phyloP scores from a whole-genome alignment of 495 filamentous ascomycete genomes.

The Penicillium bialowiezense region DNA sequence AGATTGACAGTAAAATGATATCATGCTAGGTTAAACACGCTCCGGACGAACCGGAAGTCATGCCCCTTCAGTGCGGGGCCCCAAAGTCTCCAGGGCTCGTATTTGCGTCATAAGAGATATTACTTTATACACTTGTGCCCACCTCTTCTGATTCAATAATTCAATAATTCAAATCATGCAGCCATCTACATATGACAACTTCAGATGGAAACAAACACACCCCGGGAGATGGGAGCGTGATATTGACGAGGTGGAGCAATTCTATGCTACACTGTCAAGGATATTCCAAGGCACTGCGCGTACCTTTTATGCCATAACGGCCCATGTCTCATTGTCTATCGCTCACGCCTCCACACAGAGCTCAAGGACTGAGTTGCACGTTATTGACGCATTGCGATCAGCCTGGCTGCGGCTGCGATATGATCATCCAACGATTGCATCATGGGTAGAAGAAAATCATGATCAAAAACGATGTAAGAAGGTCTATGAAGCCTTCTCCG shows the following conservation, averaged over 20 bases:
- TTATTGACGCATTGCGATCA: slow-evolving; percentile 29
- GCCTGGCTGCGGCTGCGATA: slow-evolving; percentile 43
- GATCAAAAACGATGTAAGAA: slow-evolving; percentile 32
- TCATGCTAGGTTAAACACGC: too few relatives aligned
- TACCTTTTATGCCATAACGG: slow-evolving; percentile 39
- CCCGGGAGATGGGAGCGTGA: slow-evolving; percentile 36
- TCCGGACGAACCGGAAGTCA: too few relatives aligned
- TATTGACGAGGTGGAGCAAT: slow-evolving; percentile 43
- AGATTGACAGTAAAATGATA: too few relatives aligned
- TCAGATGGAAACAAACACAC: slow-evolving; percentile 5
- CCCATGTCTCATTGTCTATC: slow-evolving; percentile 21
- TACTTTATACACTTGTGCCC: too few relatives aligned
- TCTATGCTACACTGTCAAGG: slow-evolving; percentile 36
- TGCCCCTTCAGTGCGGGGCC: too few relatives aligned
- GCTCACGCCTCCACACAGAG: background rate
- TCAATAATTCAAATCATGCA: slow-evolving; percentile 45
- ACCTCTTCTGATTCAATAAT: too few relatives aligned
- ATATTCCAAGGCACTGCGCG: slow-evolving; percentile 35
- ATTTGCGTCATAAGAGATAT: too few relatives aligned
- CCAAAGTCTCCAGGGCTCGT: too few relatives aligned
- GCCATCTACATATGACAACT: background rate
- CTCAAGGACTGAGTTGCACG: background rate
- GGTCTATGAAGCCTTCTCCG: slow-evolving; percentile 27
- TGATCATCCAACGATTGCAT: slow-evolving; percentile 43
- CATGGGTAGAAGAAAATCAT: slow-evolving; percentile 28